Base-by-base conservation (phyloP, 2,329 filamentous ascomycete genomes). In the Graphilbum ipis-grandicollis region DNA sequence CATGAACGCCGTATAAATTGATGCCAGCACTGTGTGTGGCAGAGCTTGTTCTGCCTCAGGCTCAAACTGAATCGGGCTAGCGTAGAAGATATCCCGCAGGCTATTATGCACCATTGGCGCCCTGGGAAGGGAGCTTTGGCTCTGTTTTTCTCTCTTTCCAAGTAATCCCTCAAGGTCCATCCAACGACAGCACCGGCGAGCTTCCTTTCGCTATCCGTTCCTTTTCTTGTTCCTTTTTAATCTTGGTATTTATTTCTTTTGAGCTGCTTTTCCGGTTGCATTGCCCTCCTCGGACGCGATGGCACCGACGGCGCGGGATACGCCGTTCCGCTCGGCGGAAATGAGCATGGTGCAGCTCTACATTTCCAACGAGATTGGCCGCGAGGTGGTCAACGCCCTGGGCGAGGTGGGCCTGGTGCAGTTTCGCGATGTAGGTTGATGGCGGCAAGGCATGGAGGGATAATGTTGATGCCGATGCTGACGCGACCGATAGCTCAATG, bases 281-380 rank as follows among this genome's bases (percentile, higher is more conserved):
- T 35, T 15, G 9, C 9, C 33, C 34, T 43, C 8, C 23, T 8
- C 41, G 39, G 46, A 44, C 54, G 59, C 47, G 46, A 79, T 79
- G 75, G 72, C 71, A 59, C 65, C 68, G 48, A 61, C 65, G 56
- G 61, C 65, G 56, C 63, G 83, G 64, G 85, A 96, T 65, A 93
- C 86, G 60, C 82, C 94, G 67, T 96, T 98, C 77, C 88, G 92
- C 72, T 98, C 90, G 57, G 83, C 85, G 82, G 83, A 94, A 62
- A 98, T 98, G 90, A 94, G 85, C 71, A 79, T 98, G 79, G 93
- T 93, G 54, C 90, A 98, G 76, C 79, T 98, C 53, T 98, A 96
- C 63, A 92, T 98, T 52, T 84, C 90, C 53, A 96, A 94, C 57
- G 90, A 98, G 68, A 96, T 98, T 50, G 88, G 90, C 50, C 77